phyloP scores from a whole-genome alignment of 2,329 filamentous ascomycete species.

The Aspergillus hortae region DNA sequence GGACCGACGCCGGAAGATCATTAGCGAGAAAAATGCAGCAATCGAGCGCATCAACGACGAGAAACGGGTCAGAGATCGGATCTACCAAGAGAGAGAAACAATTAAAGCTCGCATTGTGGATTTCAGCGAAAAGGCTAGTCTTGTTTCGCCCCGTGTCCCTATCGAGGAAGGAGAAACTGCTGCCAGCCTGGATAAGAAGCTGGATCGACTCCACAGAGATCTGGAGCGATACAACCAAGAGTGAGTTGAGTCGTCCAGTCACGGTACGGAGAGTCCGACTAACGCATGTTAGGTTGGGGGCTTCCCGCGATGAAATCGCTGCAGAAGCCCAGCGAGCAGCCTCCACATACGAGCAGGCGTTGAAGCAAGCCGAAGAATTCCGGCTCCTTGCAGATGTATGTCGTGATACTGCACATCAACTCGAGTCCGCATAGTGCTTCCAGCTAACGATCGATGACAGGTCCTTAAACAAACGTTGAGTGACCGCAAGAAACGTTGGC shows the following conservation, averaged over 20 bases:
- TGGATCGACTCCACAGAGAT: constrained; percentile 54
- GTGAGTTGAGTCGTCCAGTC: constrained; percentile 23
- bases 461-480: constrained; percentile 59
- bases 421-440: not conserved
- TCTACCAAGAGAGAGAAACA: constrained; percentile 48
- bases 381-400: constrained; percentile 38
- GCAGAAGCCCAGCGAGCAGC: constrained; percentile 40
- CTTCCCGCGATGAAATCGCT: constrained; percentile 62
- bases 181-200: constrained; percentile 46
- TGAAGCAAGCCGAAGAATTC: constrained; percentile 36
- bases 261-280: constrained; percentile 12
- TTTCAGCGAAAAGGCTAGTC: constrained; percentile 54
- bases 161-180: constrained; percentile 64
- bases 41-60: constrained; percentile 51
- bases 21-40: constrained; percentile 62
- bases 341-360: constrained; percentile 33
- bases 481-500: constrained; percentile 72
- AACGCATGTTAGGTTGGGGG: constrained; percentile 49
- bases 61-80: constrained; percentile 43
- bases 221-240: constrained; percentile 55
- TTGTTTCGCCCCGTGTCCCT: constrained; percentile 56
- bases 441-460: constrained; percentile 26
- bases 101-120: constrained; percentile 50
- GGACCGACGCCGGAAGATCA: constrained; percentile 50
- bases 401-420: constrained; percentile 5